Base-by-base conservation (phyloP, 2,329 filamentous ascomycete species). In the Neopestalotiopsis sp. region DNA sequence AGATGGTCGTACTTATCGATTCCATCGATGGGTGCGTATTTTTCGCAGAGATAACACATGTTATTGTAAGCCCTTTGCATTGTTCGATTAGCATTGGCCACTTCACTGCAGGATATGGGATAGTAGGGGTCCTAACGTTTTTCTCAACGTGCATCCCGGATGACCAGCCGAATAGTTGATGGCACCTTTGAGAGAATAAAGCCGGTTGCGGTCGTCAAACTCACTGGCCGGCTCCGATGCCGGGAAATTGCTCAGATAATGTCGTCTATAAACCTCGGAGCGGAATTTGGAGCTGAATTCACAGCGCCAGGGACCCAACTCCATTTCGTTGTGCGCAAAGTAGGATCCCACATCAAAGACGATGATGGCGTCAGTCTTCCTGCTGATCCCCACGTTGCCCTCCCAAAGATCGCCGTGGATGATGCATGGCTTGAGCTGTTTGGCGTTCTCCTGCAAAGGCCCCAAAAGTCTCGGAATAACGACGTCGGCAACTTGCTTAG, bases 331-430 rank as follows among this genome's bases (percentile, higher is more conserved):
- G 57, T 73, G 73, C 3, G 71, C 73, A 40, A 74, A 75, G 61
- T 74, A 74, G 1, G 69, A 61, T n/a, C 70, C 68, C 1, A 69
- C 69, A 53, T 74, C 72, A 10, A 68, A 74, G n/a, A 74, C 70
- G 38, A 53, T 69, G 1, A 71, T 30, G 1, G 71, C 57, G 7
- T 66, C 71, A 1, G 72, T 74, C 0, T 68, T 10, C n/a, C 13
- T 32, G 38, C 73, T 66, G 4, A 68, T 71, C 2, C 70, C 71
- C 42, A 72, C 70, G 40, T 73, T 74, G 24, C 65, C 67, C 30
- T 74, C 72, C 72, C 71, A 74, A 13, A 74, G 69, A 32, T 74
- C 71, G 0, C 71, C 72, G 14, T 74, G 72, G 57, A 73, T 73
- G n/a, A 73, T 32, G 14, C 65, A 66, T 5, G 70, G 72, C 28